Evolutionary conservation across 1,284 basidiomycete genomes (phyloP).

Genomic region (Cutaneotrichosporon spelunceum): DNA sequence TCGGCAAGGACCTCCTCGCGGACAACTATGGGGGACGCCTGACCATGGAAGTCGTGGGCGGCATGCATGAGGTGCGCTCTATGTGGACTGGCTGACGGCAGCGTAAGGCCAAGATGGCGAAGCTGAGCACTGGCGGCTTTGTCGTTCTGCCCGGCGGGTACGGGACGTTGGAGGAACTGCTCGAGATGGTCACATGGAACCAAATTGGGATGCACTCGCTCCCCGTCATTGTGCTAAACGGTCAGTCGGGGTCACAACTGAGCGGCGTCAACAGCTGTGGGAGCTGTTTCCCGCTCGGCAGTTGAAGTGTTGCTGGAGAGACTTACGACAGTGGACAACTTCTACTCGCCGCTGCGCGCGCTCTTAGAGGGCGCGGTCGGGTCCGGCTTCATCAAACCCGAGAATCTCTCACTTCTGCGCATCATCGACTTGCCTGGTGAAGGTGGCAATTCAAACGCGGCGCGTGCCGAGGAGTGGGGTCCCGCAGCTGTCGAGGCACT

Average conservation of each 20-base stretch:
- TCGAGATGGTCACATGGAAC: constrained; percentile 86
- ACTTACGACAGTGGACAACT: constrained; percentile 59
- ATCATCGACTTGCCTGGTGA: constrained; percentile 64
- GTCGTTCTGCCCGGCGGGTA: constrained; percentile 84
- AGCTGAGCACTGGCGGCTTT: constrained; percentile 67
- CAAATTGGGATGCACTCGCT: constrained; percentile 75
- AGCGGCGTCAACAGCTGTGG: too few species aligned
- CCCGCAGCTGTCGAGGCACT: constrained; percentile 64
- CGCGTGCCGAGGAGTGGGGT: constrained; percentile 65
- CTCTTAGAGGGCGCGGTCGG: constrained; percentile 65
- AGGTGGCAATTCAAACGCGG: constrained; percentile 59
- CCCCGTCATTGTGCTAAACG: constrained; percentile 77
- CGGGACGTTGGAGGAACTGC: constrained; percentile 87
- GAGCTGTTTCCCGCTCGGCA: not conserved
- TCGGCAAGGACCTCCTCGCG: constrained; percentile 39
- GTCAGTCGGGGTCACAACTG: constrained; percentile 28
- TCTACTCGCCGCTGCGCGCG: constrained; percentile 71
- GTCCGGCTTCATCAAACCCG: constrained; percentile 69
- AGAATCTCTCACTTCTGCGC: constrained; percentile 61
- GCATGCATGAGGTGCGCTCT: constrained; percentile 69
- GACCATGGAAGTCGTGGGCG: constrained; percentile 60
- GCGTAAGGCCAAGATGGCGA: constrained; percentile 83
- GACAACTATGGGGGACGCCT: constrained; percentile 52
- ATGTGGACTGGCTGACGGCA: not conserved
- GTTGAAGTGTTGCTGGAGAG: not conserved